Conservation (phyloP, 257 asterid species). For the Salvia hispanica region DNA sequence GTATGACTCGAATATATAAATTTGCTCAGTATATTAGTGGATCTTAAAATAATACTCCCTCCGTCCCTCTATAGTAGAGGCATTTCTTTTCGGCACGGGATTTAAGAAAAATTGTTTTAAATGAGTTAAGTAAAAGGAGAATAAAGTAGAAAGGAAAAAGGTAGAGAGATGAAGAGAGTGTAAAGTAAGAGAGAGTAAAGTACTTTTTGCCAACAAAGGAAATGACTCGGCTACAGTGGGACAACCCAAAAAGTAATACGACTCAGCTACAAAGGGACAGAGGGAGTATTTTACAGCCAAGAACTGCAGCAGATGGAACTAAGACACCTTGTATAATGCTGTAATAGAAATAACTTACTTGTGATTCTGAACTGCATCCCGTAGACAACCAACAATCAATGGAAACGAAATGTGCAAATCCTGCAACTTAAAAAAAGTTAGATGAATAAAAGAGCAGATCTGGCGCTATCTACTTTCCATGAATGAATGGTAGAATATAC, state of each 20-base stretch:
- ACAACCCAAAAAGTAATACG: too few relatives aligned
- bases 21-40: conserved; percentile 4
- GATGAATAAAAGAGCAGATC: not conserved
- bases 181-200: too few relatives aligned
- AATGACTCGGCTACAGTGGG: too few relatives aligned
- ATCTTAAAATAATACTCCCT: not conserved
- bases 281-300: conserved; percentile 4
- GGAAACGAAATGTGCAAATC: conserved; percentile 54
- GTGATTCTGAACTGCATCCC: conserved; percentile 63
- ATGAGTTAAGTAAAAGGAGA: too few relatives aligned
- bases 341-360: conserved; percentile 53
- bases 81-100: too few relatives aligned
- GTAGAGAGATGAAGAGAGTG: too few relatives aligned
- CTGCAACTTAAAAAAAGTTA: conserved; percentile 52
- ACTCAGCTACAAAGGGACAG: too few relatives aligned
- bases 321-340: conserved; percentile 16
- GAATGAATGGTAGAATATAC: conserved; percentile 31
- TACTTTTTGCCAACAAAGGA: too few relatives aligned
- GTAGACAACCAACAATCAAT: conserved; percentile 48
- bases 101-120: too few relatives aligned
- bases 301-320: not conserved
- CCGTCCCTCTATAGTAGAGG: too few relatives aligned
- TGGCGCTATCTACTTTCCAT: conserved; percentile 21
- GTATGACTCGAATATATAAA: conserved; percentile 7
- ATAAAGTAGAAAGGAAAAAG: too few relatives aligned